Evolutionary conservation across 495 filamentous ascomycete species (phyloP), one percentile per base, ranked within the genome.

Genomic region (Thermothielavioides terrestris): DNA sequence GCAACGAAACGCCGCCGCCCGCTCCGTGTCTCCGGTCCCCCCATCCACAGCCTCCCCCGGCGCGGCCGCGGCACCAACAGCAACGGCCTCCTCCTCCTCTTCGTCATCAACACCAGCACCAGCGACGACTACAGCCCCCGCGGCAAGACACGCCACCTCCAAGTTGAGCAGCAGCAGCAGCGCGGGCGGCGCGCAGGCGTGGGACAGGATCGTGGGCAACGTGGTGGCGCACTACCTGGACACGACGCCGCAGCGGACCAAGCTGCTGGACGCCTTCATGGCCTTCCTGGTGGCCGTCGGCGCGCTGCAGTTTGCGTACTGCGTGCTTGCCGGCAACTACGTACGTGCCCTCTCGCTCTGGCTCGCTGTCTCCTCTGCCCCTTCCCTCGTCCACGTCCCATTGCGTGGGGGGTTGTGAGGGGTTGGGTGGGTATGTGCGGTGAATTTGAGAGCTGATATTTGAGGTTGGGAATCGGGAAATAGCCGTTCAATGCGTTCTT

Each of bases 401-500:
- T 0, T 0, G 10, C 4, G 21, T 11, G 26, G 22, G 3, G 15
- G 34, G 4, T 1, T 17, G n/a, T n/a, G 28, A 30, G 14, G 15
- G 12, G 4, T 27, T 8, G 27, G 4, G n/a, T n/a, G n/a, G n/a
- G n/a, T n/a, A n/a, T n/a, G n/a, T n/a, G n/a, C n/a, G n/a, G n/a
- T n/a, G n/a, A n/a, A n/a, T n/a, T n/a, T n/a, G n/a, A n/a, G n/a
- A n/a, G n/a, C n/a, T n/a, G n/a, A n/a, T n/a, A n/a, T n/a, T n/a
- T n/a, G n/a, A n/a, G 5, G 20, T 35, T 1, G 30, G 28, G 20
- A 30, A 42, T 31, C 37, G 4, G 17, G 12, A 9, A 35, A 53
- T 56, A 97, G 89, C 92, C 92, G 7, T 98, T 98, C 79, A 98
- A 98, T 68, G 92, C 92, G 57, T 98, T 98, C 74, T 77, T 98